Evolutionary conservation across 2,329 filamentous ascomycete genomes (phyloP).

Genomic region (Samsoniella hepiali): DNA sequence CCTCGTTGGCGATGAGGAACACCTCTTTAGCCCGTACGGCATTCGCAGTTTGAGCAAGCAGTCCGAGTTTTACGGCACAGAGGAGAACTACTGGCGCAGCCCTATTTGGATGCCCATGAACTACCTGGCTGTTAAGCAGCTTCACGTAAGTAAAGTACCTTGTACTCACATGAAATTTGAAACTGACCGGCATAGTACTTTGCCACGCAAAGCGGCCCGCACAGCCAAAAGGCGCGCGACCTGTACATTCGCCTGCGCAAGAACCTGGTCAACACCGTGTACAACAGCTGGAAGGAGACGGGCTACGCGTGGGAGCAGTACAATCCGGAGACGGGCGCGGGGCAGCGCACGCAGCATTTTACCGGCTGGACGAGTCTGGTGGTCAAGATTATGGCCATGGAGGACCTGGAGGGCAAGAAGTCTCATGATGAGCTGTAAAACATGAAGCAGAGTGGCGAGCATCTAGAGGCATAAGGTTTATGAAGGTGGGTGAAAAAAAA

Average conservation of each 20-base stretch:
- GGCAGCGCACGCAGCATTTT: constrained; percentile 97
- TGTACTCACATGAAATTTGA: not conserved
- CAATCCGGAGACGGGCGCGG: constrained; percentile 84
- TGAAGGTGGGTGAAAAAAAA: not conserved
- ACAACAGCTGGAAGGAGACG: constrained; percentile 80
- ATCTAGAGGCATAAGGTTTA: constrained; percentile 22
- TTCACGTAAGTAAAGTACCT: constrained; percentile 60
- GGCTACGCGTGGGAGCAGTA: constrained; percentile 99
- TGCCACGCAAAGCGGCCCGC: constrained; percentile 63
- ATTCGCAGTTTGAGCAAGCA: constrained; percentile 83
- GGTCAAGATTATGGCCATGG: constrained; percentile 96
- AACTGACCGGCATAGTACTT: constrained; percentile 49
- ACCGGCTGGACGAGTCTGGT: constrained; percentile 99
- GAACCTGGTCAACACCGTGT: constrained; percentile 88
- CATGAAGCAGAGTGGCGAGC: not conserved
- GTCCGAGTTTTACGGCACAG: constrained; percentile 80
- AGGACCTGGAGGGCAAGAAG: constrained; percentile 52
- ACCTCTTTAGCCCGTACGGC: constrained; percentile 89
- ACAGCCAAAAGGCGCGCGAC: constrained; percentile 63
- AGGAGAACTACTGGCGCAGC: constrained; percentile 95
- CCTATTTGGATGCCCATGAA: constrained; percentile 97
- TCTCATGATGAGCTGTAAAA: constrained; percentile 47
- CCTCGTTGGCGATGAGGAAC: constrained; percentile 73
- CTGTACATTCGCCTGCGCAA: constrained; percentile 74
- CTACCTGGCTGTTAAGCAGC: constrained; percentile 76